Evolutionary conservation across 768 basidiomycete genomes (phyloP), one percentile per base, ranked within the genome.

Genomic region (Mycena rosella): DNA sequence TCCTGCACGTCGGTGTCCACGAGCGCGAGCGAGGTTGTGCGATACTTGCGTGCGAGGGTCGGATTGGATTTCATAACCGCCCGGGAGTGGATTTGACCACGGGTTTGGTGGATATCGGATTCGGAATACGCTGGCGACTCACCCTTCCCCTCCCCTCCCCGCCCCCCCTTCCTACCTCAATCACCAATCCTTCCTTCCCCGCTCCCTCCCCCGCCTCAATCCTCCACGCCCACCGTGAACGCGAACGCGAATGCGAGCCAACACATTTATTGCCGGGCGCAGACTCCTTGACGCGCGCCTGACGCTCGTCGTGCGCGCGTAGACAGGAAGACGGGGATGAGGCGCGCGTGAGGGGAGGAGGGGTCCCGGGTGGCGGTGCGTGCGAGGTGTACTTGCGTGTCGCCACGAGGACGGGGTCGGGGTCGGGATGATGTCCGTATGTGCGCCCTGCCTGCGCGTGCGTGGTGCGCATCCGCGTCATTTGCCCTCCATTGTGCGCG

Each of bases 1-100:
- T 30, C 17, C 49, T 26, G 26, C 49, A 29, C 49, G 20, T 51
- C 27, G 49, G 38, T 29, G 27, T 51, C 49, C 49, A 51, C 6
- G 49, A 51, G 49, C 49, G 49, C 49, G 49, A 51, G 47, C 47
- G 47, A 48, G 49, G n/a, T 27, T 30, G n/a, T 30, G 49, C 15
- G 49, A 51, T 51, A 51, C 49, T 51, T 30, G 49, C n/a, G n/a
- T 30, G 49, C 49, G 49, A 51, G 49, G 49, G 49, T 51, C 27
- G 49, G 49, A 51, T 51, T 51, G 27, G 49, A 51, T 51, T 51
- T 30, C 27, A 51, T 51, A 51, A 30, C 49, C 49, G 49, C 49
- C 27, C 49, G 49, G 49, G 49, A 51, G 49, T 51, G 49, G 27
- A 51, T 51, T 51, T 15, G 49, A 51, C 49, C 3, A 51, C 27